These are phyloP conservation scores for Aspergillus brunneoviolaceus DNA, from an alignment of 2,329 filamentous ascomycete species.

Conservation along the genomic window DNA sequence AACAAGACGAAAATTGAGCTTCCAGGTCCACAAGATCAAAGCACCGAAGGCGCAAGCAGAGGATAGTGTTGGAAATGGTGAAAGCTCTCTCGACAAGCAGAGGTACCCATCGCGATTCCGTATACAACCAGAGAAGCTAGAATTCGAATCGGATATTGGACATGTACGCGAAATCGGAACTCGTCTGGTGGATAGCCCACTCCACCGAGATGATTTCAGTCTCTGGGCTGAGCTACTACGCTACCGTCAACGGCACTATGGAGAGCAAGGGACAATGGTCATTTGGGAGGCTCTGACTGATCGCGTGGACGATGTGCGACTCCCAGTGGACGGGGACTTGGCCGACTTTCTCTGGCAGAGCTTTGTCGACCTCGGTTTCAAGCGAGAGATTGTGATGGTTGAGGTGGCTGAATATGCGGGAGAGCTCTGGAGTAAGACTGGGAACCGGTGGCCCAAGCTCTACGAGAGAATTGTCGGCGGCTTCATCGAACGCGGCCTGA, in stretches of 20 bases:
- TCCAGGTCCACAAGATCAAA: conserved; percentile 30
- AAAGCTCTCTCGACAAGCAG: background rate
- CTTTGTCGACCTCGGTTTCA: conserved; percentile 39
- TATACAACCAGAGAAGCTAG: conserved; percentile 36
- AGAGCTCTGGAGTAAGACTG: conserved; percentile 40
- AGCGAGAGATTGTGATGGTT: conserved; percentile 32
- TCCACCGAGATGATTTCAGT: conserved; percentile 35
- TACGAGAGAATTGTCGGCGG: conserved; percentile 40
- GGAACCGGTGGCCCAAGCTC: conserved; percentile 38
- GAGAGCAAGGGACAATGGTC: conserved; percentile 40
- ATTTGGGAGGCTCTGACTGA: conserved; percentile 43
- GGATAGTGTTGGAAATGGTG: background rate
- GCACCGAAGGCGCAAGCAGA: conserved; percentile 10
- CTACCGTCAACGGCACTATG: conserved; percentile 45
- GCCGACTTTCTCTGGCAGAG: conserved; percentile 45
- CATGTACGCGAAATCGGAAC: conserved; percentile 35
- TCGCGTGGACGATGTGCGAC: conserved; percentile 29
- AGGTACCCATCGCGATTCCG: conserved; percentile 13
- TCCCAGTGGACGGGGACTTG: conserved; percentile 37
- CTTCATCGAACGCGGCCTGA: conserved; percentile 31
- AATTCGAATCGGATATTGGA: conserved; percentile 45
- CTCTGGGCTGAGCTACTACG: conserved; percentile 48
- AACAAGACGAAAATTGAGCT: conserved; percentile 12
- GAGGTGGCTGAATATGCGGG: conserved; percentile 40
- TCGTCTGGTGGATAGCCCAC: conserved; percentile 39